These are phyloP conservation scores for Pseudocercospora ulei DNA, from an alignment of 2,329 filamentous ascomycete species.

Conservation along the genomic window DNA sequence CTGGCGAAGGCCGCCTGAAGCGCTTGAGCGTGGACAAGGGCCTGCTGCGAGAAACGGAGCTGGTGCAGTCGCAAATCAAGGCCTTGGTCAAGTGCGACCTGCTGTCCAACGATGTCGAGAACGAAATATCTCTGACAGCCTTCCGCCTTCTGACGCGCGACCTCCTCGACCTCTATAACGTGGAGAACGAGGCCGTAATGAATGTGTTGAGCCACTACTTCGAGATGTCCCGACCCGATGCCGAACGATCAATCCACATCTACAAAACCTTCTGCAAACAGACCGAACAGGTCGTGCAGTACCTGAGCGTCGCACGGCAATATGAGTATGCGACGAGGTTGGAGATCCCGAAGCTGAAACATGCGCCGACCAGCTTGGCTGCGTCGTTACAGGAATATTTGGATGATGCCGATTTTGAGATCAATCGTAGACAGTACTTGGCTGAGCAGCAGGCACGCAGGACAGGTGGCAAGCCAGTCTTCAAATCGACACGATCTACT, in stretches of 20 bases:
- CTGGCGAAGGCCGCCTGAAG: conserved; percentile 72
- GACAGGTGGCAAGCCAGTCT: conserved; percentile 34
- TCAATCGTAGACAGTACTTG: conserved; percentile 83
- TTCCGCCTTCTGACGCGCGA: conserved; percentile 88
- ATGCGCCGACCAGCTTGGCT: conserved; percentile 84
- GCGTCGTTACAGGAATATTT: conserved; percentile 89
- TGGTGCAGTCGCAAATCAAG: conserved; percentile 76
- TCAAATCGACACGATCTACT: conserved; percentile 31
- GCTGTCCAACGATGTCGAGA: conserved; percentile 78
- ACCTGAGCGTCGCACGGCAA: conserved; percentile 73
- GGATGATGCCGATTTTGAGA: conserved; percentile 87
- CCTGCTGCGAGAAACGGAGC: conserved; percentile 79
- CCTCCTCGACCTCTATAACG: conserved; percentile 79
- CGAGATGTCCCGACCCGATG: conserved; percentile 91
- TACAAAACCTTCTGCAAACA: conserved; percentile 87
- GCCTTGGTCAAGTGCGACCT: conserved; percentile 84
- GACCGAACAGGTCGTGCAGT: conserved; percentile 86
- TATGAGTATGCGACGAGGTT: conserved; percentile 87
- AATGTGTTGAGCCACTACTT: conserved; percentile 96
- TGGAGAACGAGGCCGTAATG: conserved; percentile 93
- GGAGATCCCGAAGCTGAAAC: conserved; percentile 93
- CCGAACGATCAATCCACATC: conserved; percentile 79
- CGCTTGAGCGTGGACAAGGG: conserved; percentile 84
- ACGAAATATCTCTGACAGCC: conserved; percentile 90
- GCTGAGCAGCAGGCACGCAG: conserved; percentile 71